Base-by-base conservation (phyloP, 2,329 filamentous ascomycete species). In the Fusarium phyllophilum region DNA sequence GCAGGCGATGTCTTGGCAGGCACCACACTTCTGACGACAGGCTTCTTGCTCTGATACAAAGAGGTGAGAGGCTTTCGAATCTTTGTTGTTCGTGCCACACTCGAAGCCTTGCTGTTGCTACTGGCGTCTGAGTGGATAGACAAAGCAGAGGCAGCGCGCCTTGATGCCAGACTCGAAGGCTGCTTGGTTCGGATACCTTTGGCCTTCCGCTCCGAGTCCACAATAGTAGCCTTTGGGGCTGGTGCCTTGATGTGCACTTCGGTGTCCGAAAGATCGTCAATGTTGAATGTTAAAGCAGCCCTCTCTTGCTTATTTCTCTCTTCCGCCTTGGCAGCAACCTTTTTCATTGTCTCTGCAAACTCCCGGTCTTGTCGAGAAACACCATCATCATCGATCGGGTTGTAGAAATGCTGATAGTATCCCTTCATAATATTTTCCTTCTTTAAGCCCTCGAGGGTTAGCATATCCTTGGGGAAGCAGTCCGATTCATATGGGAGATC, bases 401-500 rank as follows among this genome's bases (percentile, higher is more conserved):
- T 89, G 81, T 86, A 87, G 78, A 89, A 92, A 66, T 87, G 85
- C 57, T 86, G 83, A 75, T 89, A 91, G 83, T 86, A 93, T 63
- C 85, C 92, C 79, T 86, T 91, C 75, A 90, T 83, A 6, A 89
- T 78, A 74, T 91, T 91, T 74, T 88, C 86, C 2, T 84, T 85
- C 79, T 89, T 90, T 26, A 92, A 81, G 0, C 85, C 86, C 14
- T 90, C 85, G 56, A 91, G 88, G 2, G 86, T 90, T 42, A 91
- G 81, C 51, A 84, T 85, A 3, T 85, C 86, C 51, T 86, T 83
- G 9, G 91, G 90, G 70, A 93, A 90, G 66, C 93, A 87, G 61
- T 94, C 92, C 26, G 92, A 93, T 75, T 92, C 86, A 78, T 94
- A 93, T 0, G 89, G 89, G 17, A 90, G 84, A n/a, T 90, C 87